Base-by-base conservation (phyloP, 345 rosid genomes). In the Firmiana major region DNA sequence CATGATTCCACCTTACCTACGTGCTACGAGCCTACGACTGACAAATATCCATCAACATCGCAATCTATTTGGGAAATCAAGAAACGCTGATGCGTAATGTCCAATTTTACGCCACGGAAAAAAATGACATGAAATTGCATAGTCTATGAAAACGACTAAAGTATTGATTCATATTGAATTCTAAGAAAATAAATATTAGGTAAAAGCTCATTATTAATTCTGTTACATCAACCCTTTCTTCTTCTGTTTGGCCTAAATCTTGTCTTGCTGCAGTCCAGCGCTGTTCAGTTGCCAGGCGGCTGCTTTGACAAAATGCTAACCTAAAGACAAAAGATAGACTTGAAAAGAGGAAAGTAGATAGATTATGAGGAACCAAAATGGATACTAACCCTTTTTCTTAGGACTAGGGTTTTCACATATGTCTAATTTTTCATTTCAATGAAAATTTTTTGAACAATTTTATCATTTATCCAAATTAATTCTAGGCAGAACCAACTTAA, bases 61-160 rank as follows among this genome's bases (percentile, higher is more conserved):
- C 79, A 77, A 77, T 77, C 74, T 57, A 28, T 40, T 57, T 24
- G 74, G 74, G 66, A 55, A 77, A 42, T 55, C 65, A 67, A 48
- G 74, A 77, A 43, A 66, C 16, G 66, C 36, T 13, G 48, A 75
- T 46, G 60, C 22, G 31, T 46, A 19, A 46, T 1, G 57, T 63
- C 22, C 11, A 45, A 62, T 62, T 7, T 63, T 26, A 10, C 28
- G 48, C 26, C 21, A 26, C 11, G 34, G 2, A 15, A 36, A 3
- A 17, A 48, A 63, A 31, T 21, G 54, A 12, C 6, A 13, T 0
- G 57, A 69, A 69, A 69, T 48, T 22, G 59, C n/a, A 1, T 40
- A 55, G 26, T 76, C 57, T 17, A 3, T 3, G 54, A n/a, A 45
- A 42, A 77, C 24, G 57, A 63, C 17, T 8, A 11, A 53, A 12